These are phyloP conservation scores for Solanum chilense DNA, from an alignment of 257 asterid genomes.

Conservation along the genomic window DNA sequence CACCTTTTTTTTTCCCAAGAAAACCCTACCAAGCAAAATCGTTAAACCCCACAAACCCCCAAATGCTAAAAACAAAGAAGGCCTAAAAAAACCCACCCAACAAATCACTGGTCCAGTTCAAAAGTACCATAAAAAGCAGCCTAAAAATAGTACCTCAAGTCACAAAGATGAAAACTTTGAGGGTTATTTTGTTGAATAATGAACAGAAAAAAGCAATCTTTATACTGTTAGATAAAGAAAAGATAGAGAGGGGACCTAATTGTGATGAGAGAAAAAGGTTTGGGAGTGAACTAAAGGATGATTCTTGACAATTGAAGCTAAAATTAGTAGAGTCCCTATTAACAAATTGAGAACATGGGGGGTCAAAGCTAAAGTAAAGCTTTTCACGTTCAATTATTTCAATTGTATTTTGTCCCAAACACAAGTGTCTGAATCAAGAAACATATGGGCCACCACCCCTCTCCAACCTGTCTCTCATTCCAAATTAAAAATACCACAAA, in stretches of 20 bases:
- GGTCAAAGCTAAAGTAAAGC: slow-evolving; percentile 40
- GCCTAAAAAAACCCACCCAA: slow-evolving; percentile 41
- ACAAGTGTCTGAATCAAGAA: slow-evolving; percentile 35
- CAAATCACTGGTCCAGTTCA: slow-evolving; percentile 40
- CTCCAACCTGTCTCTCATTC: slow-evolving; percentile 39
- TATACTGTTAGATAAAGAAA: slow-evolving; percentile 27
- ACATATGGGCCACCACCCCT: slow-evolving; percentile 42
- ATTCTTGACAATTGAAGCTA: background rate
- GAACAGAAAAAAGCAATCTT: slow-evolving; percentile 16
- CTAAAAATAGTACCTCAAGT: slow-evolving; percentile 31
- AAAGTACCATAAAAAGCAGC: slow-evolving; percentile 33
- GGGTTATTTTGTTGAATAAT: slow-evolving; percentile 19
- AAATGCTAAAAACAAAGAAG: slow-evolving; percentile 25
- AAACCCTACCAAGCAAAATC: slow-evolving; percentile 53
- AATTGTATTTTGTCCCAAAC: slow-evolving; percentile 47
- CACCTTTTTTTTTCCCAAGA: slow-evolving; percentile 19
- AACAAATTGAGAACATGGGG: slow-evolving; percentile 2
- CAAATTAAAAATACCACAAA: background rate
- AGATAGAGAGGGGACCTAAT: slow-evolving; percentile 6
- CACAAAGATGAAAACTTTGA: slow-evolving; percentile 60
- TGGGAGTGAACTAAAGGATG: slow-evolving; percentile 22
- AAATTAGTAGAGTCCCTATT: background rate
- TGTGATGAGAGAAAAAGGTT: slow-evolving; percentile 12
- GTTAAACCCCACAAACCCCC: slow-evolving; percentile 44
- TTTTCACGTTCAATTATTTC: slow-evolving; percentile 54